Evolutionary conservation across 495 filamentous ascomycete genomes (phyloP).

Genomic region (Penicillium roqueforti): DNA sequence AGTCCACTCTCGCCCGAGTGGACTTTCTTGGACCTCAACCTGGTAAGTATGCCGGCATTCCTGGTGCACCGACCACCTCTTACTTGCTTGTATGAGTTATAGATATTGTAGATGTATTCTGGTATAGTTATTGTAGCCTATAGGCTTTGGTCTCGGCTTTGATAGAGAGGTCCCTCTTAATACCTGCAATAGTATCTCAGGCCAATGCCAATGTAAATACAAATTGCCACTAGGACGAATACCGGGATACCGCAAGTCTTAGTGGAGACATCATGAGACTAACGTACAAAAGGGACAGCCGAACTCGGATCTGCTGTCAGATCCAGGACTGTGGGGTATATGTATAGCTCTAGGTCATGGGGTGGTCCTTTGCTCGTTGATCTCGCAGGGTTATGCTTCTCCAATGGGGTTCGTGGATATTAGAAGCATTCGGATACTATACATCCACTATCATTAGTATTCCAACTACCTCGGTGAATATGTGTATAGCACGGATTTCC

Average conservation of each 20-base stretch:
- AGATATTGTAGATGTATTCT: not conserved
- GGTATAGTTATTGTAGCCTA: no score
- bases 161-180: not conserved
- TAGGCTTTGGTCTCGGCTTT: not conserved
- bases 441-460: not conserved
- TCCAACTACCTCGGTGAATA: not conserved
- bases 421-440: not conserved
- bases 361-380: not conserved
- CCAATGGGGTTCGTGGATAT: not conserved
- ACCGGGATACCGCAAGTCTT: conserved; percentile 5
- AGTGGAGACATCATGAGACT: conserved; percentile 25
- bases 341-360: conserved; percentile 2
- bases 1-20: conserved; percentile 14
- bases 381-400: no score
- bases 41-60: conserved; percentile 11
- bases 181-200: not conserved
- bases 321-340: conserved; percentile 12
- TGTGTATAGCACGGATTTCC: not conserved
- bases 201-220: not conserved
- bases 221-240: conserved; percentile 1
- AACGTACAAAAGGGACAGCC: conserved; percentile 7
- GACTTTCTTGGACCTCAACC: not conserved
- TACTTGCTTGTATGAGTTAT: not conserved
- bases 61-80: conserved; percentile 6
- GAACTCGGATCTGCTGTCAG: conserved; percentile 20